Evolutionary conservation across 371 early-diverging fungal genomes (phyloP).

Genomic region (Parasitella parasitica): DNA sequence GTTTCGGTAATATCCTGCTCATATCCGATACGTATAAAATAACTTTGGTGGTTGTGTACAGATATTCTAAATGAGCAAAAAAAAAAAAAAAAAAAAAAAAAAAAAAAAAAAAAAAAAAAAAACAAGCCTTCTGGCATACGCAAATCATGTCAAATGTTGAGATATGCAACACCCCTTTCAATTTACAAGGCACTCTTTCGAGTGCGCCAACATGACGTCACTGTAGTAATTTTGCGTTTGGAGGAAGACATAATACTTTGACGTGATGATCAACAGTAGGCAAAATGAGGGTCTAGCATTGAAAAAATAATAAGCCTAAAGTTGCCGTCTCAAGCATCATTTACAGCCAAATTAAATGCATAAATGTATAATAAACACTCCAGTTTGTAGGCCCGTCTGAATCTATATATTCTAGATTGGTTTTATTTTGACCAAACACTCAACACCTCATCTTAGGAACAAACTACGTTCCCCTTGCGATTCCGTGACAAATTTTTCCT

Average conservation of each 20-base stretch:
- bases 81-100: too few species aligned
- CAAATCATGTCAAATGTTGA: slow-evolving; percentile 1
- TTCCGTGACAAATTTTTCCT: background rate
- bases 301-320: background rate
- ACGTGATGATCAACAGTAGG: background rate
- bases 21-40: slow-evolving; percentile 3
- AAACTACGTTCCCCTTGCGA: background rate
- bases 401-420: background rate
- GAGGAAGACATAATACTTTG: background rate
- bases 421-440: background rate
- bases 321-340: background rate
- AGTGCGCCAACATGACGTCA: background rate
- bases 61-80: background rate
- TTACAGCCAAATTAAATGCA: background rate
- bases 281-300: too few species aligned
- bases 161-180: background rate
- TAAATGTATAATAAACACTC: background rate
- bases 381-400: background rate
- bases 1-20: slow-evolving; percentile 21
- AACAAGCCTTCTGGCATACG: background rate
- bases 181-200: background rate
- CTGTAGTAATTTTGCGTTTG: background rate
- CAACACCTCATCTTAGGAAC: background rate
- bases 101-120: too few species aligned
- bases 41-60: background rate